Evolutionary conservation across 2,329 filamentous ascomycete species (phyloP).

Genomic region (Clonostachys solani): DNA sequence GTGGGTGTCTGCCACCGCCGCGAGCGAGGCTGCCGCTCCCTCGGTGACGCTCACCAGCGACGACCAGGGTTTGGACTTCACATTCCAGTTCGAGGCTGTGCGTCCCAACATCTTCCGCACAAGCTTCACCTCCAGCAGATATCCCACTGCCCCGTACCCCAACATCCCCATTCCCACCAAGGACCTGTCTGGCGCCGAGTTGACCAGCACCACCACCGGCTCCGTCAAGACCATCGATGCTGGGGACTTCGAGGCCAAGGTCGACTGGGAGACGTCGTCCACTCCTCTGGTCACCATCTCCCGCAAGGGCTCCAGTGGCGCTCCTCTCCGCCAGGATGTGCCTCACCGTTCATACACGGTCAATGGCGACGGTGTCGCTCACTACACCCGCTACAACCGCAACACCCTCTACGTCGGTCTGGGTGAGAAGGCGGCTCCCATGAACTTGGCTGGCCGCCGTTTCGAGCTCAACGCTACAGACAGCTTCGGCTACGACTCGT

Average conservation of each 20-base stretch:
- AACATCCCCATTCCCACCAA: slow-evolving; percentile 42
- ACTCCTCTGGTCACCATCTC: slow-evolving; percentile 51
- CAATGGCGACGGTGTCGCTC: slow-evolving; percentile 57
- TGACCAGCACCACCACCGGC: slow-evolving; percentile 17
- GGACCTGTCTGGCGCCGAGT: slow-evolving; percentile 20
- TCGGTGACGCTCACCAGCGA: not conserved
- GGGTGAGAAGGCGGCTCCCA: slow-evolving; percentile 69
- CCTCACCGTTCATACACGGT: slow-evolving; percentile 61
- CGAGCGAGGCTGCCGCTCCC: not conserved
- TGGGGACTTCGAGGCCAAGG: slow-evolving; percentile 3
- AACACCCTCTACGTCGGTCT: slow-evolving; percentile 64
- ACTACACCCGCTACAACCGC: slow-evolving; percentile 60
- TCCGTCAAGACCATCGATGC: slow-evolving; percentile 32
- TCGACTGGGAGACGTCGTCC: slow-evolving; percentile 5
- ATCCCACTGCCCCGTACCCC: slow-evolving; percentile 62
- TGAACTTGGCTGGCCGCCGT: slow-evolving; percentile 64
- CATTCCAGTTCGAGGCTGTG: slow-evolving; percentile 61
- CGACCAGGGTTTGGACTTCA: slow-evolving; percentile 23
- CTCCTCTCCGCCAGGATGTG: slow-evolving; percentile 58
- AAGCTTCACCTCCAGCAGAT: slow-evolving; percentile 57
- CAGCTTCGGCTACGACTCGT: slow-evolving; percentile 69
- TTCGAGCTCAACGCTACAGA: slow-evolving; percentile 68
- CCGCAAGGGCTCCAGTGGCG: slow-evolving; percentile 27
- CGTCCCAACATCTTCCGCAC: slow-evolving; percentile 62
- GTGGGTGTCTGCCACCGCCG: not conserved